Conservation (phyloP, 306 rosid genomes). For the Cicer cuneatum region DNA sequence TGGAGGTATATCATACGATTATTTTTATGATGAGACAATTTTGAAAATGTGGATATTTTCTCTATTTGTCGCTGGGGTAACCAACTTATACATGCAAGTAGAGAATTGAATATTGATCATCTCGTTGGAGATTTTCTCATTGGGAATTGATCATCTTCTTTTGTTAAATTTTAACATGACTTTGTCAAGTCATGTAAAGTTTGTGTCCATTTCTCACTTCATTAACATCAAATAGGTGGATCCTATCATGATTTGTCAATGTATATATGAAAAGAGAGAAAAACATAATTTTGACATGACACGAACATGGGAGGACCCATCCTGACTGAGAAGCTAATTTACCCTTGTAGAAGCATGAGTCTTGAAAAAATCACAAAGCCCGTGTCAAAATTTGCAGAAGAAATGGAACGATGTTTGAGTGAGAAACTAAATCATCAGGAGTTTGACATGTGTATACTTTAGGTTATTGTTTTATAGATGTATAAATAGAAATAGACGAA, state of each 20-base stretch:
- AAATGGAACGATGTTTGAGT: background rate
- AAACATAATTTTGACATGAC: background rate
- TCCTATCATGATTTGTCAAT: background rate
- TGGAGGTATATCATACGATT: slow-evolving; percentile 70
- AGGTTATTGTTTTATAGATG: background rate
- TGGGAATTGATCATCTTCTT: background rate
- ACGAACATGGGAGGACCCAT: background rate
- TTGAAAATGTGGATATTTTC: background rate
- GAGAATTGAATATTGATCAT: slow-evolving; percentile 7
- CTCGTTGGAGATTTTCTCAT: background rate
- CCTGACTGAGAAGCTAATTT: background rate
- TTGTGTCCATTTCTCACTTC: background rate
- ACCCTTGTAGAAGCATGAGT: background rate
- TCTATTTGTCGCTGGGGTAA: background rate
- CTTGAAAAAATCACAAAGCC: background rate
- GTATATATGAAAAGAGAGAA: background rate
- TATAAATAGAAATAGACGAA: background rate
- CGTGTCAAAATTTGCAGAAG: background rate
- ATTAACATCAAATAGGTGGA: background rate
- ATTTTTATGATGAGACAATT: background rate
- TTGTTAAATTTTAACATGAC: background rate
- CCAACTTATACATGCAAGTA: background rate
- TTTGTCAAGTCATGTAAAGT: slow-evolving; percentile 4
- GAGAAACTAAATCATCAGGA: background rate
- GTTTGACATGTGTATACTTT: background rate